Conservation (phyloP, 208 protist species). For the Acanthamoeba quina region DNA sequence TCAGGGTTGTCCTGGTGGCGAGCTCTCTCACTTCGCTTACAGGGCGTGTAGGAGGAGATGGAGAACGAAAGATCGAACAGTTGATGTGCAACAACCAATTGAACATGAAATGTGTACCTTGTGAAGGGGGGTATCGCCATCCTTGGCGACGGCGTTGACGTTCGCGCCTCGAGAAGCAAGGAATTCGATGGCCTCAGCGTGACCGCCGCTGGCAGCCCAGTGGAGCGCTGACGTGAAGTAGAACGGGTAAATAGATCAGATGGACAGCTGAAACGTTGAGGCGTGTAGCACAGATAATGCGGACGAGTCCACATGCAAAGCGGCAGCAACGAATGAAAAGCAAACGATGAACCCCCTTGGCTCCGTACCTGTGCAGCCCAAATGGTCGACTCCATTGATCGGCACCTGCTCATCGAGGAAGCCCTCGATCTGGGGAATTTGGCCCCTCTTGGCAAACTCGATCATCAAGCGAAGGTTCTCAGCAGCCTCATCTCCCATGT, state of each 20-base stretch:
- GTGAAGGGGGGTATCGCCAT: constrained; percentile 65
- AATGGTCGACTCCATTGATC: constrained; percentile 48
- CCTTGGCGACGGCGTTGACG: constrained; percentile 40
- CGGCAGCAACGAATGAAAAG: background rate
- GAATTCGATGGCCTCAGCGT: constrained; percentile 50
- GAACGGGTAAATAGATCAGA: background rate
- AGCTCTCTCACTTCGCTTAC: background rate
- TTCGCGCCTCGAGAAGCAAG: constrained; percentile 4
- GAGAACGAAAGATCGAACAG: background rate
- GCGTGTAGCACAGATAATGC: background rate
- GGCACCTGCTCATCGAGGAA: constrained; percentile 53
- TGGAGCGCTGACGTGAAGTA: constrained; percentile 22
- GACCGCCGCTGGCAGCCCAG: constrained; percentile 67
- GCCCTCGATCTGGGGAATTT: constrained; percentile 36
- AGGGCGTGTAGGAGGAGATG: background rate
- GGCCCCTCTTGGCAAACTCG: constrained; percentile 53
- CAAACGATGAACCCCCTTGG: background rate
- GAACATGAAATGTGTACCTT: constrained; percentile 29
- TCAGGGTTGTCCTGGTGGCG: background rate
- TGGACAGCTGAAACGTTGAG: background rate
- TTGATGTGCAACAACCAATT: background rate
- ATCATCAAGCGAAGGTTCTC: constrained; percentile 62
- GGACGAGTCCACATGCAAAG: background rate
- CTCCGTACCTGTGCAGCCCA: constrained; percentile 38
- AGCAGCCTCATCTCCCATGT: constrained; percentile 58